phyloP scores from a whole-genome alignment of 768 basidiomycete genomes.

The Podaxis sp. region DNA sequence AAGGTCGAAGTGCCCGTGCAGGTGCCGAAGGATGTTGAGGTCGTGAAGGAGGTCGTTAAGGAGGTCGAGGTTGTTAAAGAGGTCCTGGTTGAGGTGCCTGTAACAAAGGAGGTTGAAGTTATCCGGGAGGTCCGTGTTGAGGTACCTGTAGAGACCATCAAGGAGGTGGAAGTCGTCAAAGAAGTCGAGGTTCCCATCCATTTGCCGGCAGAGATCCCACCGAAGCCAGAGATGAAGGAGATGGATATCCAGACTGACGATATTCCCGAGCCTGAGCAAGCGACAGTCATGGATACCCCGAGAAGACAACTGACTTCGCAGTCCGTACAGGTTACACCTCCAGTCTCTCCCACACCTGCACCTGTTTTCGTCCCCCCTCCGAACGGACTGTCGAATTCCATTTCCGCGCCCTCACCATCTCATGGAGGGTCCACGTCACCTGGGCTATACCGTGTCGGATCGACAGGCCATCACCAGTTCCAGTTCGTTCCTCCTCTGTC shows the following conservation, averaged over 20 bases:
- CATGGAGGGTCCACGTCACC: constrained; percentile 25
- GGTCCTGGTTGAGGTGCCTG: constrained; percentile 4
- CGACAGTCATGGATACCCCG: background rate
- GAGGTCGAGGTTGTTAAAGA: constrained; percentile 9
- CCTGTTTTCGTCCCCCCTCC: constrained; percentile 26
- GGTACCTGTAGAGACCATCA: constrained; percentile 2
- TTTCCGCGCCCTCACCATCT: constrained; percentile 17
- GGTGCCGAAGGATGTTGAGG: constrained; percentile 1
- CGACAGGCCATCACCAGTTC: constrained; percentile 44
- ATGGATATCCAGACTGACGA: constrained; percentile 79
- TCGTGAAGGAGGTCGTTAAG: constrained; percentile 7
- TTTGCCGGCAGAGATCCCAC: constrained; percentile 20
- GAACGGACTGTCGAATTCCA: constrained; percentile 13
- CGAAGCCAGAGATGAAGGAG: constrained; percentile 66
- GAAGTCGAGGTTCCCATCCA: background rate
- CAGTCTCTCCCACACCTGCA: constrained; percentile 28
- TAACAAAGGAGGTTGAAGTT: constrained; percentile 11
- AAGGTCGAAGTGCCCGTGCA: constrained; percentile 14
- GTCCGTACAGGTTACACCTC: constrained; percentile 12
- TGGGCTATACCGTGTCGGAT: constrained; percentile 54
- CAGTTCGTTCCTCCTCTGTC: constrained; percentile 54
- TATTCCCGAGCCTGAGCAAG: constrained; percentile 1
- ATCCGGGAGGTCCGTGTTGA: constrained; percentile 10
- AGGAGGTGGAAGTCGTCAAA: constrained; percentile 12
- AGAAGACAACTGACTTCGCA: background rate